Percentiles rank a stretch among this genome's conserved stretches.
Evolutionary conservation across 371 early-diverging fungal genomes (phyloP).

Genomic region (Mortierella sp.): DNA sequence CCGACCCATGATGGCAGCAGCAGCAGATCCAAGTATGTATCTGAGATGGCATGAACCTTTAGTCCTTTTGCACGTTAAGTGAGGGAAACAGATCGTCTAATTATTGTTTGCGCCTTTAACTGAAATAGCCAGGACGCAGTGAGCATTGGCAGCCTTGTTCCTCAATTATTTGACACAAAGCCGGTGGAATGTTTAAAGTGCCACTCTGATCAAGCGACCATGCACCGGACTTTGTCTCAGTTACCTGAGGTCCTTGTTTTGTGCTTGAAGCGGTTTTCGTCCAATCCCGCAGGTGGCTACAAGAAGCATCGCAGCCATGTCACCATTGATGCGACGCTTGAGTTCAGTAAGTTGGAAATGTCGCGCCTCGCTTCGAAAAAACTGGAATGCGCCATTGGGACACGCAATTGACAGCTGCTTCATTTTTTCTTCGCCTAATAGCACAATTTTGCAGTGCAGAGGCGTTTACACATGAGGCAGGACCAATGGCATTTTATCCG

Average conservation of each 20-base stretch:
- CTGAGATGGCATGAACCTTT: background rate
- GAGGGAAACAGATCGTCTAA: background rate
- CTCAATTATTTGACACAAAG: constrained; percentile 31
- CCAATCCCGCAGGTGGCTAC: constrained; percentile 20
- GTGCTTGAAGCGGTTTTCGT: constrained; percentile 35
- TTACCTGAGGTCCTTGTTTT: constrained; percentile 41
- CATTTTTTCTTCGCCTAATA: background rate
- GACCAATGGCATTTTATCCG: background rate
- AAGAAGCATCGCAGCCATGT: constrained; percentile 36
- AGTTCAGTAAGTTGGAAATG: constrained; percentile 29
- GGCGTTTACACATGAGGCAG: constrained; percentile 11
- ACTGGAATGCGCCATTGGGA: background rate
- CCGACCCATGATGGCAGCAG: constrained; percentile 16
- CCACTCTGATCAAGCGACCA: constrained; percentile 24
- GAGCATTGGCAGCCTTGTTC: constrained; percentile 39
- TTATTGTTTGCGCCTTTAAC: background rate
- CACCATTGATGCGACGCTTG: constrained; percentile 31
- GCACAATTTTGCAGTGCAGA: constrained; percentile 33
- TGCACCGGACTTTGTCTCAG: constrained; percentile 28
- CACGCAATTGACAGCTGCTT: background rate
- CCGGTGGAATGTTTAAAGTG: constrained; percentile 30
- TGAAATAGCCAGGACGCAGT: constrained; percentile 16
- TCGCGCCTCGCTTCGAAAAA: background rate
- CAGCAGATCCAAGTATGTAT: constrained; percentile 25
- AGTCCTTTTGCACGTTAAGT: background rate